These are phyloP conservation scores for Trichoderma sp. DNA, from an alignment of 2,329 filamentous ascomycete genomes.

Conservation along the genomic window DNA sequence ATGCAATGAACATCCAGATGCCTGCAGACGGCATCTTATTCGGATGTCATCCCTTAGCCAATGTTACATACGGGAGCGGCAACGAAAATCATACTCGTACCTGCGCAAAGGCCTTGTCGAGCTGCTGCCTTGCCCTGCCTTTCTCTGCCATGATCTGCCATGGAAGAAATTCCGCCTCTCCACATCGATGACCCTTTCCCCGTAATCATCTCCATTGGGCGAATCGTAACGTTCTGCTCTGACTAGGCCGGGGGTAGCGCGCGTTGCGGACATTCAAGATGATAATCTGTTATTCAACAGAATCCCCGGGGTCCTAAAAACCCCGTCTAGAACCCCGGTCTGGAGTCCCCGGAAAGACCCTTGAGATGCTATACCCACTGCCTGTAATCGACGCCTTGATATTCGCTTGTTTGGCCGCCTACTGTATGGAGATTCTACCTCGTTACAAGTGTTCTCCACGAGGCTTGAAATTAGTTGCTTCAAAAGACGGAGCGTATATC, in stretches of 20 bases:
- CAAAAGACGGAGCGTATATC: neutral
- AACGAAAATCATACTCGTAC: neutral
- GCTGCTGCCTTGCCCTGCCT: neutral
- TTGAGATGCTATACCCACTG: neutral
- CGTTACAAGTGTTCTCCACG: neutral
- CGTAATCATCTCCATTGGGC: neutral
- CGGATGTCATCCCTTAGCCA: neutral
- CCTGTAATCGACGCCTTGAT: neutral
- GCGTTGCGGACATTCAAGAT: neutral
- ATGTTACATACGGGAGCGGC: neutral
- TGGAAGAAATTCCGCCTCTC: constrained; percentile 4
- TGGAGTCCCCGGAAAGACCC: constrained; percentile 12
- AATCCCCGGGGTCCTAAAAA: neutral
- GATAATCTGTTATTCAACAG: constrained; percentile 11
- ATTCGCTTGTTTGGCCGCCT: neutral
- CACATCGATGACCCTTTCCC: neutral
- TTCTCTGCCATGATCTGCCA: neutral
- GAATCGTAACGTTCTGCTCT: neutral
- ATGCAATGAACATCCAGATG: neutral
- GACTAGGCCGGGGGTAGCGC: neutral
- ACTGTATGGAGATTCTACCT: neutral
- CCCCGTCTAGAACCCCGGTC: constrained; percentile 2
- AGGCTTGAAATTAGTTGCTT: neutral
- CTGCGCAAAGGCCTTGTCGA: neutral
- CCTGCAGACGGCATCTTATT: neutral